Evolutionary conservation across 2,329 filamentous ascomycete species (phyloP), one percentile per base, ranked within the genome.

Genomic region (Neofusicoccum ribis): DNA sequence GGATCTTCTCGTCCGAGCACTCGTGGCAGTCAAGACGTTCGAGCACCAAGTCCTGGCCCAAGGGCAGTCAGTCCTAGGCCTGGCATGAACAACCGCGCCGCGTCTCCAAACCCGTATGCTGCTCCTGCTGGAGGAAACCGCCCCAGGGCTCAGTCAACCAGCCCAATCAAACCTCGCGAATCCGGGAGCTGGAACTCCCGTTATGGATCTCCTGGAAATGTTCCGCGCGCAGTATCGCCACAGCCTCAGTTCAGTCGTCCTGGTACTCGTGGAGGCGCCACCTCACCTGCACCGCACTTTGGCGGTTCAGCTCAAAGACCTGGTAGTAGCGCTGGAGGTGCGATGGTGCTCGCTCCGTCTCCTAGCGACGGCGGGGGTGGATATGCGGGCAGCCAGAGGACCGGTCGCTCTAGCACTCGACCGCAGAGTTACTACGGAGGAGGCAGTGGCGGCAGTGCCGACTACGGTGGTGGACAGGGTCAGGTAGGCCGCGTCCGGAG

Each of bases 91-190:
- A 77, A 79, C 68, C 78, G 85, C 31, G 84, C 86, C 1, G 79
- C 80, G 14, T 90, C 88, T 3, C 89, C 89, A 0, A 91, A 89
- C 66, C 87, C 88, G 1, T 90, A 90, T 71, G 81, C 75, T 44
- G 72, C 70, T 54, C 74, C 73, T 4, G 72, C 70, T 60, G 59
- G 66, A 17, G 44, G 62, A 8, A 65, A 62, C 17, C 68, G 76
- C 61, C 65, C 67, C n/a, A 52, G 63, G 31, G 58, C 77, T 15
- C 75, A 78, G 61, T 82, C 81, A 3, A 72, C 75, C 5, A 78
- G 77, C 50, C 79, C 79, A 1, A 71, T 76, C 41, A 81, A 82
- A 67, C 71, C 71, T 65, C 76, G 76, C 8, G 76, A 77, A 36
- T 50, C 36, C 27, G 39, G 41, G 9, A 60, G 62, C 61, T 60